Evolutionary conservation across 1,139 yeast genomes (phyloP).

Genomic region (Eremothecium sinecaudum): DNA sequence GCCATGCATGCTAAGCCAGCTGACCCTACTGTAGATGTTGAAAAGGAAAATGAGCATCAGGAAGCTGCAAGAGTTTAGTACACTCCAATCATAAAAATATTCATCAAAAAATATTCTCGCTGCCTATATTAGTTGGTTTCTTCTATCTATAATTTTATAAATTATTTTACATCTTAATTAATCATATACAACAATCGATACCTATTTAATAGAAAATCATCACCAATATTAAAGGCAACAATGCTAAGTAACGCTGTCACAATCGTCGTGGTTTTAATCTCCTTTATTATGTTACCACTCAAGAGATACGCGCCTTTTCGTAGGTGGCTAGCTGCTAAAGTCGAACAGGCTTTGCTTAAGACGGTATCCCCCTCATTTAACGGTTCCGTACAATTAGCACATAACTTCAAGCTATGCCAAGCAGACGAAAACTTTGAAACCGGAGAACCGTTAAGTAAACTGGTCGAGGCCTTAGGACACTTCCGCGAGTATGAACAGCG

Average conservation of each 20-base stretch:
- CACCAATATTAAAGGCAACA: too few relatives aligned
- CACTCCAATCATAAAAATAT: too few relatives aligned
- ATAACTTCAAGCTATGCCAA: neutral
- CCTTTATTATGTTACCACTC: constrained; percentile 18
- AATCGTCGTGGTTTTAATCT: constrained; percentile 3
- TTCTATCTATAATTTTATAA: too few relatives aligned
- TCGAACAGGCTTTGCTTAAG: constrained; percentile 14
- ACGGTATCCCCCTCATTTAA: neutral
- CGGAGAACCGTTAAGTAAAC: constrained; percentile 12
- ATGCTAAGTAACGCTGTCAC: too few relatives aligned
- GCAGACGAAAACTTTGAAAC: neutral
- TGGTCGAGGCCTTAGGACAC: constrained; percentile 14
- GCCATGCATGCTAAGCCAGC: constrained; percentile 31
- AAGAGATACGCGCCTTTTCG: constrained; percentile 18
- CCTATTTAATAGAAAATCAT: too few relatives aligned
- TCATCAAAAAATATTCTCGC: too few relatives aligned
- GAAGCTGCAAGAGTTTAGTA: too few relatives aligned
- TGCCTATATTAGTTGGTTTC: too few relatives aligned
- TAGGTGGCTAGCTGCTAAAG: constrained; percentile 14
- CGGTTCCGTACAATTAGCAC: neutral
- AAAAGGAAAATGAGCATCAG: too few relatives aligned
- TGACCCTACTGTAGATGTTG: too few relatives aligned
- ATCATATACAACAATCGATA: too few relatives aligned
- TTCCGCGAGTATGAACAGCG: constrained; percentile 17
- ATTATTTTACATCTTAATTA: too few relatives aligned